A percentile compares a stretch with the other conserved stretches of the same genome.
phyloP scores from a whole-genome alignment of 805 yeast species.

The Torulaspora delbrueckii region DNA sequence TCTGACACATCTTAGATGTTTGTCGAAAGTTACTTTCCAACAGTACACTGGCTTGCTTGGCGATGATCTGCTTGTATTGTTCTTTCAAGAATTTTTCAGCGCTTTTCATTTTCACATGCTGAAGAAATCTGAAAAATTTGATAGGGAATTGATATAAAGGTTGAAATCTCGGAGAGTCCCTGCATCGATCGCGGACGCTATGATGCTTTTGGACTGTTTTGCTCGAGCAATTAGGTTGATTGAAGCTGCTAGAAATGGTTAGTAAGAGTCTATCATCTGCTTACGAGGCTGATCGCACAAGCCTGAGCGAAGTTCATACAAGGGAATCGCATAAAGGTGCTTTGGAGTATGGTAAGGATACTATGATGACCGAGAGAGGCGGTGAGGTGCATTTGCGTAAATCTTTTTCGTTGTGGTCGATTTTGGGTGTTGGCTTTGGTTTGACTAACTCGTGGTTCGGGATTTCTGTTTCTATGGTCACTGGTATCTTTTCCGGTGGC shows the following conservation, averaged over 20 bases:
- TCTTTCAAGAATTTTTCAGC: neutral
- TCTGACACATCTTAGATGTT: too few relatives aligned
- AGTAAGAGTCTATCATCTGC: conserved; percentile 5
- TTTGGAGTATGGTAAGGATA: conserved; percentile 1
- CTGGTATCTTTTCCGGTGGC: conserved; percentile 57
- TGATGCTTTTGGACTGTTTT: neutral
- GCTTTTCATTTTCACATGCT: conserved; percentile 3
- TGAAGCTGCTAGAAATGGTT: neutral
- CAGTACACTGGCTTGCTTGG: too few relatives aligned
- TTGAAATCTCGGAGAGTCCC: neutral
- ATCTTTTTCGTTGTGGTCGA: conserved; percentile 46
- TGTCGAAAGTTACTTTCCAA: too few relatives aligned
- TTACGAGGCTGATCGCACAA: conserved; percentile 3
- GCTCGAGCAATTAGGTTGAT: neutral
- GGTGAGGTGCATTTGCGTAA: conserved; percentile 35
- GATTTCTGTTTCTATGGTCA: conserved; percentile 52
- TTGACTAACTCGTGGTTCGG: conserved; percentile 63
- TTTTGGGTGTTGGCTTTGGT: conserved; percentile 59
- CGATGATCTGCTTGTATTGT: neutral
- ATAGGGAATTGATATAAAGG: neutral
- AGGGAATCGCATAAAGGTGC: conserved; percentile 5
- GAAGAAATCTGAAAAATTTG: neutral
- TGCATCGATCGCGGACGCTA: neutral
- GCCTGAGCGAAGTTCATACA: conserved; percentile 8
- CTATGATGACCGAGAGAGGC: conserved; percentile 1